Evolutionary conservation across 2,329 filamentous ascomycete genomes (phyloP).

Genomic region (Aspergillus brasiliensis): DNA sequence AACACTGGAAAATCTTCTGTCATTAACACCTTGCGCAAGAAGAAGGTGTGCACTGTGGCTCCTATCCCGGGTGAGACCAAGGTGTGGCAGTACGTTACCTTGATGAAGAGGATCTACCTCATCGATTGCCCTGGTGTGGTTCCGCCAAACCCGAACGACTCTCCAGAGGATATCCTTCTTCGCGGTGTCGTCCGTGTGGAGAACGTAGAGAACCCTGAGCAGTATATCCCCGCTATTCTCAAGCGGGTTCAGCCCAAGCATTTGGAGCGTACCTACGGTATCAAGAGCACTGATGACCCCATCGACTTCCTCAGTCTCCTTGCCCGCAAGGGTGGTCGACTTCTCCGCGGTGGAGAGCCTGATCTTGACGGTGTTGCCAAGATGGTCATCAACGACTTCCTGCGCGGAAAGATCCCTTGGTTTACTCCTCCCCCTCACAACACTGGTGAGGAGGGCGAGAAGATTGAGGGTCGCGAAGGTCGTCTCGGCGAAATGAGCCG

Average conservation of each 20-base stretch:
- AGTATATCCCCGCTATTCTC: slow-evolving; percentile 87
- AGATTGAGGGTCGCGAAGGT: slow-evolving; percentile 72
- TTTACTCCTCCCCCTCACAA: slow-evolving; percentile 76
- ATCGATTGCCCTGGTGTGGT: slow-evolving; percentile 98
- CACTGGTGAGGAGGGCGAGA: slow-evolving; percentile 52
- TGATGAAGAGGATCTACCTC: slow-evolving; percentile 92
- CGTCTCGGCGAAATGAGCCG: slow-evolving; percentile 80
- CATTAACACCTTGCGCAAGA: slow-evolving; percentile 93
- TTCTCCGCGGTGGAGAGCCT: slow-evolving; percentile 90
- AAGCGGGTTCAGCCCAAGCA: slow-evolving; percentile 80
- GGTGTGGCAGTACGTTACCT: slow-evolving; percentile 95
- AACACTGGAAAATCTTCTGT: slow-evolving; percentile 97
- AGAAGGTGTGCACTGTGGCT: slow-evolving; percentile 90
- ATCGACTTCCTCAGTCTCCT: slow-evolving; percentile 84
- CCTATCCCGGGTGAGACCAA: slow-evolving; percentile 97
- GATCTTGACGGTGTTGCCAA: slow-evolving; percentile 94
- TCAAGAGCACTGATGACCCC: slow-evolving; percentile 75
- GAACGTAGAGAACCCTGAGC: slow-evolving; percentile 93
- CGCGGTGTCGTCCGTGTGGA: slow-evolving; percentile 91
- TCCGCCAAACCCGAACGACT: slow-evolving; percentile 81
- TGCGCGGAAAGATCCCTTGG: slow-evolving; percentile 95
- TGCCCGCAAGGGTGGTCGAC: slow-evolving; percentile 80
- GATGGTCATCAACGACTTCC: slow-evolving; percentile 95
- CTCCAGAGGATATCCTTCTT: slow-evolving; percentile 82
- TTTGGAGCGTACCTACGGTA: slow-evolving; percentile 88